Base-by-base conservation (phyloP, 2,329 filamentous ascomycete species). In the Talaromyces islandicus region DNA sequence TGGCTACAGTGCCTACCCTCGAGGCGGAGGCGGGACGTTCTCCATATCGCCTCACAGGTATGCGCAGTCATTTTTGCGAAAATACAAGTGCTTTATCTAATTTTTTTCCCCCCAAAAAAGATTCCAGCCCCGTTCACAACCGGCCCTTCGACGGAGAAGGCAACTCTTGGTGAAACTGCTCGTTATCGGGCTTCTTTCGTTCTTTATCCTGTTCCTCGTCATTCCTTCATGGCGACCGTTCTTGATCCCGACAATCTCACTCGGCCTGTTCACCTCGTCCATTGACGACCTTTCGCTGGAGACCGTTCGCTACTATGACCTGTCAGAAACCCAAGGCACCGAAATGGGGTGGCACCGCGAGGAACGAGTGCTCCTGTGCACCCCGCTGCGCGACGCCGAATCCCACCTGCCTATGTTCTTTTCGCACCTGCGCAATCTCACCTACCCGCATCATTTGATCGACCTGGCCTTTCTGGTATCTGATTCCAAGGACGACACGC, bases 341-440 rank as follows among this genome's bases (percentile, higher is more conserved):
- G 91, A 90, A 57, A 87, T 90, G 65, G 95, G 94, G 6, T 99
- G 94, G 94, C 93, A 97, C 76, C 85, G 92, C 62, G 94, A 96
- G 73, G 94, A 99, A 78, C 87, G 94, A 65, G 96, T 99, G 66
- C 82, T 99, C 32, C 84, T 99, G 60, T 97, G 94, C 75, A 94
- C 96, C 17, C 94, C 94, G 51, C 84, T 99, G 59, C 86, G 94
- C 75, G 95, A 99, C 75, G 94, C 94, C 52, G 88, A 95, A 70
- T 83, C 90, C 27, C 94, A 99, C 81, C 78, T 99, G 54, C 85
- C 88, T 63, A 97, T 99, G 93, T 97, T 99, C 83, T 99, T 99
- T 78, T 89, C 89, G n/a, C 95, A 99, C 73, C 82, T 99, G 61
- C 88, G 87, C 67, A 99, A 99, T 77, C 88, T 99, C 66, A 99